Evolutionary conservation across 192 early-diverging fungal genomes (phyloP).

Genomic region (Gorgonomyces haynaldii): DNA sequence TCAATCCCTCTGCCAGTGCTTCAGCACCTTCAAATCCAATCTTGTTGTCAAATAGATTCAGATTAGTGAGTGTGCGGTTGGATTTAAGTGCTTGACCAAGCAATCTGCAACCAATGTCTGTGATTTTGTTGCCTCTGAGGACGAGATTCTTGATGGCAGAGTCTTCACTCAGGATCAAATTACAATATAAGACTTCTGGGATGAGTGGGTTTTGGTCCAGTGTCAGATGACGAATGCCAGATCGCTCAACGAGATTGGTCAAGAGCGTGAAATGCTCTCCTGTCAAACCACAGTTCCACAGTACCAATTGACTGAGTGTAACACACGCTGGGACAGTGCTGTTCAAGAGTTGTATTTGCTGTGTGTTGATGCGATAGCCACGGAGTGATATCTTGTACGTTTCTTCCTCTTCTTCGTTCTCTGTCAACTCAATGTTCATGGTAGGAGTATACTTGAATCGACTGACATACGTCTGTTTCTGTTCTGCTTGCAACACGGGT

Average conservation of each 20-base stretch:
- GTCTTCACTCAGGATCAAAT: conserved; percentile 27
- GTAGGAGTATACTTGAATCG: conserved; percentile 34
- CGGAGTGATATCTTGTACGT: conserved; percentile 24
- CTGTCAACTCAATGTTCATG: conserved; percentile 19
- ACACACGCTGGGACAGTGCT: too few species aligned
- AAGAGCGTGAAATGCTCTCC: conserved; percentile 25
- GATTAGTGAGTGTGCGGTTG: conserved; percentile 18
- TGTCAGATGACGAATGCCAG: conserved; percentile 20
- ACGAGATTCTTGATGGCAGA: conserved; percentile 20
- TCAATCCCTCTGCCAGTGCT: conserved; percentile 37
- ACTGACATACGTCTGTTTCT: conserved; percentile 18
- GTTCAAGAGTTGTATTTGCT: too few species aligned
- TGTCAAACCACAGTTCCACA: conserved; percentile 41
- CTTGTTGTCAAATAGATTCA: conserved; percentile 35
- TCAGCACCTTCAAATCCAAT: conserved; percentile 32
- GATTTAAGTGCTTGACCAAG: conserved; percentile 23
- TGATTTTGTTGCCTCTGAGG: conserved; percentile 31
- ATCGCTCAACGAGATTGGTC: conserved; percentile 5
- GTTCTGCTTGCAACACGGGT: too few species aligned
- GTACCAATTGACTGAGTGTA: too few species aligned
- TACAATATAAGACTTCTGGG: conserved; percentile 22
- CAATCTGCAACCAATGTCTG: conserved; percentile 23
- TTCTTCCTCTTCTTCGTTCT: conserved; percentile 27
- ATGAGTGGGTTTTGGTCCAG: conserved; percentile 37
- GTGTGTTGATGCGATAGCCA: too few species aligned